phyloP scores from a whole-genome alignment of 2,329 filamentous ascomycete genomes.

The Cladophialophora chaetospira region DNA sequence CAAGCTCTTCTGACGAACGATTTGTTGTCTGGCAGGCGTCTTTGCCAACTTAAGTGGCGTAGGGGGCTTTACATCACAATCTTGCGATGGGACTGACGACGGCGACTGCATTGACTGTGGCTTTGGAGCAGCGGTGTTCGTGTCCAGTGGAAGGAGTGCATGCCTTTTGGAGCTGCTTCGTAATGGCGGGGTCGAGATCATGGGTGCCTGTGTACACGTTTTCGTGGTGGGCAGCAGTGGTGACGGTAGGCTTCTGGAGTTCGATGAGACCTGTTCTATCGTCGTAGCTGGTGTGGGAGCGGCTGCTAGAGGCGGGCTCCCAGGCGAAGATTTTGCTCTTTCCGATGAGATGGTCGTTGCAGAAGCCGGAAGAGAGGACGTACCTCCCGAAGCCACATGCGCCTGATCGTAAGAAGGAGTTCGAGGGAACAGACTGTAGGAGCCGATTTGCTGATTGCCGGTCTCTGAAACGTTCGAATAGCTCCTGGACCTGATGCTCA shows the following conservation, averaged over 20 bases:
- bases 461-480: slow-evolving; percentile 16
- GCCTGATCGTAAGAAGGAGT: slow-evolving; percentile 11
- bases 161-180: neutral
- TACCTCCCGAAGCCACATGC: neutral
- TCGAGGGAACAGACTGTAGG: slow-evolving; percentile 29
- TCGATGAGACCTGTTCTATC: no score
- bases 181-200: slow-evolving; percentile 12
- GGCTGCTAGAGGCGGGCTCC: neutral
- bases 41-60: slow-evolving; percentile 5
- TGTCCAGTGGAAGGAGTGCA: slow-evolving; percentile 14
- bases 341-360: neutral
- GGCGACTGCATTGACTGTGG: neutral
- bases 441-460: slow-evolving; percentile 7
- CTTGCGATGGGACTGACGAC: slow-evolving; percentile 11
- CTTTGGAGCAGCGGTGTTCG: neutral
- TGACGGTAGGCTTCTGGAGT: slow-evolving; percentile 6
- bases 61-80: slow-evolving; percentile 5
- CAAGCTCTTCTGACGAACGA: slow-evolving; percentile 27
- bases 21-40: slow-evolving; percentile 12
- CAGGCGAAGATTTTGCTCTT: neutral
- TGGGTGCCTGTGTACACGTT: neutral
- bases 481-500: slow-evolving; percentile 19
- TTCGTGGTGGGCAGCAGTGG: neutral
- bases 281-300: no score
- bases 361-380: slow-evolving; percentile 8